phyloP scores from a whole-genome alignment of 345 rosid species.

The Murraya koenigii region DNA sequence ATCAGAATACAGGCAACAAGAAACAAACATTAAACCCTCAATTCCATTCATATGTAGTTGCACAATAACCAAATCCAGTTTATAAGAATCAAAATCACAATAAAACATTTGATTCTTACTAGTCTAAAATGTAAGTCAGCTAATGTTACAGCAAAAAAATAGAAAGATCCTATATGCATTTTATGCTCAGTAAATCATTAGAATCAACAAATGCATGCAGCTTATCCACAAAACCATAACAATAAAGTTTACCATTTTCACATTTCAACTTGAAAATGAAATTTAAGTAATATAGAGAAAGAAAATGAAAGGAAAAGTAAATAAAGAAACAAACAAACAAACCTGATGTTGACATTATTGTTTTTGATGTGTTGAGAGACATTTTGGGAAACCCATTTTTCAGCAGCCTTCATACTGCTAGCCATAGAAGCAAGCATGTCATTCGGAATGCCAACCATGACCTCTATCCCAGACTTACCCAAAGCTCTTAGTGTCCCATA shows the following conservation, averaged over 20 bases:
- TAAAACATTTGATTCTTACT: not conserved
- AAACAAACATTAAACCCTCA: not conserved
- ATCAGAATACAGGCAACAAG: not conserved
- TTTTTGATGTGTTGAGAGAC: constrained; percentile 58
- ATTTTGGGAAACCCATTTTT: constrained; percentile 90
- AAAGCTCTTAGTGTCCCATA: constrained; percentile 63
- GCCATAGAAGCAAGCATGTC: constrained; percentile 79
- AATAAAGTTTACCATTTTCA: not conserved
- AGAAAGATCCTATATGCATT: no score
- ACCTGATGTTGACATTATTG: constrained; percentile 82
- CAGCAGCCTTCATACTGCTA: constrained; percentile 68
- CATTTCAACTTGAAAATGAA: not conserved
- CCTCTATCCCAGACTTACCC: constrained; percentile 72
- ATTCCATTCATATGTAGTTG: not conserved
- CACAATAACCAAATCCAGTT: not conserved
- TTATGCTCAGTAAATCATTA: no score
- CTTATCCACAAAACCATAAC: not conserved
- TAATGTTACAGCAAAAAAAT: no score
- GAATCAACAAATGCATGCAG: not conserved
- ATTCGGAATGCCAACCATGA: constrained; percentile 98
- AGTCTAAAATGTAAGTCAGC: not conserved
- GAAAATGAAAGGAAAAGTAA: constrained; percentile 1
- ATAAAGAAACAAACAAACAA: constrained; percentile 4
- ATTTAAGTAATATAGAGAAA: not conserved
- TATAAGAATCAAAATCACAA: not conserved